These are phyloP conservation scores for Coniochaeta ligniaria DNA, from an alignment of 2,329 filamentous ascomycete species.

Conservation along the genomic window DNA sequence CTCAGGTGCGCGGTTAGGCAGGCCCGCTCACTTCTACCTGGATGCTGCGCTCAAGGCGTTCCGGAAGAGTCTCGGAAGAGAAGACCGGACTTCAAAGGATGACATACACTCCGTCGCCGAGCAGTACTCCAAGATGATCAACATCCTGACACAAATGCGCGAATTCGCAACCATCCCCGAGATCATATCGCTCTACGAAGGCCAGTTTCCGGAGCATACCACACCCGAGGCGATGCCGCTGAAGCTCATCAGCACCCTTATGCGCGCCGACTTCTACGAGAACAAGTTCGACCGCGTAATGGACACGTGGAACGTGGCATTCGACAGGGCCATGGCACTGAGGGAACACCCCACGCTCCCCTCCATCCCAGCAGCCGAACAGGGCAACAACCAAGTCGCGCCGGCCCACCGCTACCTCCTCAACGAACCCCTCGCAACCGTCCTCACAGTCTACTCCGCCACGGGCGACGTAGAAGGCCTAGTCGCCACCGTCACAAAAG, in stretches of 20 bases:
- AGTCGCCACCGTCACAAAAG: slow-evolving; percentile 40
- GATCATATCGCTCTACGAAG: slow-evolving; percentile 41
- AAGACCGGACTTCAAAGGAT: slow-evolving; percentile 5
- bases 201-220: slow-evolving; percentile 29
- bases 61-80: slow-evolving; percentile 19
- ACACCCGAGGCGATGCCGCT: slow-evolving; percentile 47
- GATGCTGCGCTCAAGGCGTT: slow-evolving; percentile 26
- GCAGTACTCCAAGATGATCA: slow-evolving; percentile 33
- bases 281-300: slow-evolving; percentile 53
- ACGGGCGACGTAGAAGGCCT: slow-evolving; percentile 38
- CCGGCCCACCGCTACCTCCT: slow-evolving; percentile 46
- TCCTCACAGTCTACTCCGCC: slow-evolving; percentile 37
- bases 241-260: slow-evolving; percentile 54
- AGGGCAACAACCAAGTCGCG: slow-evolving; percentile 26
- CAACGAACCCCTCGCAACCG: slow-evolving; percentile 38
- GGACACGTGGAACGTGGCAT: slow-evolving; percentile 58
- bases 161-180: slow-evolving; percentile 29
- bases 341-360: background rate
- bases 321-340: slow-evolving; percentile 37
- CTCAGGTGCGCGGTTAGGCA: slow-evolving; percentile 6
- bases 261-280: slow-evolving; percentile 56
- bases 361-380: background rate
- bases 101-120: slow-evolving; percentile 14
- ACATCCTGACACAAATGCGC: slow-evolving; percentile 32
- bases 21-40: slow-evolving; percentile 18